phyloP scores from a whole-genome alignment of 2,329 filamentous ascomycete species.

The Penicillium sp. region DNA sequence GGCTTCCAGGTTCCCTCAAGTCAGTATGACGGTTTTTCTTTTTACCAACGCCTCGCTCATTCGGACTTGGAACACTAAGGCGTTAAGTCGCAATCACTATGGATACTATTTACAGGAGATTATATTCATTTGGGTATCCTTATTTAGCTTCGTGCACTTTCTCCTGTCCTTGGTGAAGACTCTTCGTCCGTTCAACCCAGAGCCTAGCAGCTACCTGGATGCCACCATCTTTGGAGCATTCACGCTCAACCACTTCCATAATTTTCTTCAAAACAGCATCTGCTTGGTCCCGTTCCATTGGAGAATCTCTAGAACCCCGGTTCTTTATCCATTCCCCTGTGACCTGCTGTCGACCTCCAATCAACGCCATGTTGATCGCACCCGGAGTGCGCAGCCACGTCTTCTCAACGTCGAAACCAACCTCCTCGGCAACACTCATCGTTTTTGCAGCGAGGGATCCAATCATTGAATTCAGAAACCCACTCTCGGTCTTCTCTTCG shows the following conservation, averaged over 20 bases:
- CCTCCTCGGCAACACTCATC: conserved; percentile 63
- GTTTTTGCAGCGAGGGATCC: conserved; percentile 80
- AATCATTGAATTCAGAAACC: conserved; percentile 65
- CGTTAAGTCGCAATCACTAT: not conserved
- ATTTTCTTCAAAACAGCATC: conserved; percentile 47
- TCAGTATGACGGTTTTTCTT: no score
- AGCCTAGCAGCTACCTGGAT: conserved; percentile 44
- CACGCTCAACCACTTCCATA: conserved; percentile 58
- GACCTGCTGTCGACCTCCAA: conserved; percentile 52
- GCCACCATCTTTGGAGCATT: conserved; percentile 46
- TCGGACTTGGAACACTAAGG: no score
- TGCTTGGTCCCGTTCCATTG: no score
- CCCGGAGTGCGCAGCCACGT: conserved; percentile 90
- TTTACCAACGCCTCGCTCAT: no score
- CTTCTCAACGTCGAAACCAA: conserved; percentile 73
- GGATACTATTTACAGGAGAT: not conserved
- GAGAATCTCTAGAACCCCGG: not conserved
- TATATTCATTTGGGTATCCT: not conserved
- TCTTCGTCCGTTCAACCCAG: conserved; percentile 53
- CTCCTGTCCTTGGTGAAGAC: conserved; percentile 46
- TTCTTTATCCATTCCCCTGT: not conserved
- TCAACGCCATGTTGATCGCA: conserved; percentile 77
- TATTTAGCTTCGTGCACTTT: conserved; percentile 31
- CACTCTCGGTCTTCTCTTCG: conserved; percentile 28
- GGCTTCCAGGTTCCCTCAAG: no score